Percentiles rank a stretch among this genome's conserved stretches.
phyloP scores from a whole-genome alignment of 2,329 filamentous ascomycete species.

The Fusarium oxysporum region DNA sequence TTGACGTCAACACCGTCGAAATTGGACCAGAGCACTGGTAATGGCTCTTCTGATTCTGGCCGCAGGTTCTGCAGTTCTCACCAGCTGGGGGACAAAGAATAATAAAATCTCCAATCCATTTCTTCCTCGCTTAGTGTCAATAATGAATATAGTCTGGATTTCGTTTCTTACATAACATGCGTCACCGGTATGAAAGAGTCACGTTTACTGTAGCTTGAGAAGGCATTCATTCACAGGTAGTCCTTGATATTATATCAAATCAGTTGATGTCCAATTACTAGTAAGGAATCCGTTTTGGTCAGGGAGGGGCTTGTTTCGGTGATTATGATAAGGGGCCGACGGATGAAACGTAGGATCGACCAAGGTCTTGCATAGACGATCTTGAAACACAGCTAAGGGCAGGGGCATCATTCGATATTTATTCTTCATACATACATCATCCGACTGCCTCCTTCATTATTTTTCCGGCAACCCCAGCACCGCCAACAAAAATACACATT shows the following conservation, averaged over 20 bases:
- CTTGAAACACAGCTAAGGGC: constrained; percentile 22
- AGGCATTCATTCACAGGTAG: background rate
- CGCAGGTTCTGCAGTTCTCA: too few species aligned
- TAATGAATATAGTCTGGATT: accelerated
- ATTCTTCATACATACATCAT: constrained; percentile 1
- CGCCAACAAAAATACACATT: background rate
- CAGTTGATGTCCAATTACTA: background rate
- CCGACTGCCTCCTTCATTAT: background rate
- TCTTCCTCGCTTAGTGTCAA: accelerated
- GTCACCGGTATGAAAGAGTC: background rate
- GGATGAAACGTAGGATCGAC: constrained; percentile 30
- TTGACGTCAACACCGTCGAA: constrained; percentile 74
- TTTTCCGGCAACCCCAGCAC: too few species aligned
- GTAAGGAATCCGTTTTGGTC: background rate
- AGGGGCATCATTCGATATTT: constrained; percentile 1
- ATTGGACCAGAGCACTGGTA: constrained; percentile 56
- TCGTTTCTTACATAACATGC: too few species aligned
- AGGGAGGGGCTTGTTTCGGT: background rate
- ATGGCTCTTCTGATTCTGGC: background rate
- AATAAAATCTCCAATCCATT: background rate
- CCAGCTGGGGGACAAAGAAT: too few species aligned
- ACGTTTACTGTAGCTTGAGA: too few species aligned
- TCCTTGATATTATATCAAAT: background rate
- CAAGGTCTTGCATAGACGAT: constrained; percentile 28
- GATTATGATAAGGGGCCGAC: background rate